Conservation (phyloP, 2,329 filamentous ascomycete species). For the Monosporascus sp. region DNA sequence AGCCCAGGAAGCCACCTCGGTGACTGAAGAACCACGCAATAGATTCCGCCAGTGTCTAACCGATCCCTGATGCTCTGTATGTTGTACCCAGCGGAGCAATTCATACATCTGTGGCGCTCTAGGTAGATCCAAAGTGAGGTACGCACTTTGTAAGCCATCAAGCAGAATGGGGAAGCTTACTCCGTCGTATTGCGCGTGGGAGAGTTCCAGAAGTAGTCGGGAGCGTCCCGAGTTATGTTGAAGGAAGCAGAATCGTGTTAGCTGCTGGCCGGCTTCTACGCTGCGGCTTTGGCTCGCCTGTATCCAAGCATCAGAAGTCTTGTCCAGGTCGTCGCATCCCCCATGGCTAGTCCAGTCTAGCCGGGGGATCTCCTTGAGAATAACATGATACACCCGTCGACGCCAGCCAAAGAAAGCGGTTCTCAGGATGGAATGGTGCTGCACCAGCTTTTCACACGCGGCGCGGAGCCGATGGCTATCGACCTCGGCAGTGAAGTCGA, state of each 20-base stretch:
- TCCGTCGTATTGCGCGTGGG: background rate
- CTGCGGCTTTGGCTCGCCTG: background rate
- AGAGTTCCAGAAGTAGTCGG: background rate
- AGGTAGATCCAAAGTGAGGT: background rate
- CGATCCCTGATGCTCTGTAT: background rate
- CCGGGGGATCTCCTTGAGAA: background rate
- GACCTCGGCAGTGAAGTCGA: background rate
- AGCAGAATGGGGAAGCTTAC: background rate
- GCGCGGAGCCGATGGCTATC: background rate
- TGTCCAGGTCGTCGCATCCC: background rate
- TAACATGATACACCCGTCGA: background rate
- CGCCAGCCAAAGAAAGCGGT: background rate
- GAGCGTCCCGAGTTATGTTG: background rate
- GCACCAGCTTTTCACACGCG: background rate
- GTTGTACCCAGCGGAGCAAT: background rate
- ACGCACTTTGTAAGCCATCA: background rate
- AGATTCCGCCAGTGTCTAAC: background rate
- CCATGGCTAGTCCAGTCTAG: background rate
- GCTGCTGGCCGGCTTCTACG: background rate
- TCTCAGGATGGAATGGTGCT: background rate
- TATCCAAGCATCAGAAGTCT: background rate
- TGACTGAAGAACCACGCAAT: background rate
- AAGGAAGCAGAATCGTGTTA: background rate
- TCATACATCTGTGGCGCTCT: background rate
- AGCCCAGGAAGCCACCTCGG: background rate